Percentiles rank a stretch among this genome's conserved stretches.
phyloP scores from a whole-genome alignment of 2,329 filamentous ascomycete species.

The Trichophyton mentagrophytes region DNA sequence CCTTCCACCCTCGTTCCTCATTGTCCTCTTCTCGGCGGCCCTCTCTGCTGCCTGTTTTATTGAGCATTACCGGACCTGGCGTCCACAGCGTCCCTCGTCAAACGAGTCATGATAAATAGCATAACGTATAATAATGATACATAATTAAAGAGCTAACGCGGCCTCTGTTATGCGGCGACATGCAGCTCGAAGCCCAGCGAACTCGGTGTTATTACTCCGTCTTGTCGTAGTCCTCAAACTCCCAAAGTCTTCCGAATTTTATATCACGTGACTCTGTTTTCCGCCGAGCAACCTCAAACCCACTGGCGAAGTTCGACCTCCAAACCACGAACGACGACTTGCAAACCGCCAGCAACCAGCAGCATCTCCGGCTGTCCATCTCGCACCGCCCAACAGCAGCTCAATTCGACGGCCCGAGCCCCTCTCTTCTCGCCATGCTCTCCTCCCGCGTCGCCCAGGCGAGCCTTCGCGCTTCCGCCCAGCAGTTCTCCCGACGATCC shows the following conservation, averaged over 20 bases:
- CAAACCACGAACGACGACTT: slow-evolving; percentile 1
- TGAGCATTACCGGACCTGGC: neutral
- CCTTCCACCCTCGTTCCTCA: neutral
- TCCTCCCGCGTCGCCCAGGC: slow-evolving; percentile 44
- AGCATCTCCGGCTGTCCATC: slow-evolving; percentile 4
- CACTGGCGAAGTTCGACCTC: neutral
- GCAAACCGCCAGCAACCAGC: neutral
- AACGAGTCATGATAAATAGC: neutral
- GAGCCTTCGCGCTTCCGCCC: slow-evolving; percentile 43
- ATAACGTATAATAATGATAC: slow-evolving; percentile 2
- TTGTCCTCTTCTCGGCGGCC: neutral
- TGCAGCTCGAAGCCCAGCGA: neutral
- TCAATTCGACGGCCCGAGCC: neutral
- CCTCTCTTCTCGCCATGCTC: slow-evolving; percentile 35
- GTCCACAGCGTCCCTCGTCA: neutral
- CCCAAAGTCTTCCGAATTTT: neutral
- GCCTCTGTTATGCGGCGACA: neutral
- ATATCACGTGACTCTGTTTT: neutral
- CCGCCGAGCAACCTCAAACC: neutral
- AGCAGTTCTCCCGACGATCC: slow-evolving; percentile 30
- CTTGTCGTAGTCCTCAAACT: neutral
- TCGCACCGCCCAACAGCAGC: neutral
- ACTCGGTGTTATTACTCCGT: too few relatives aligned
- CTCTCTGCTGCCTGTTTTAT: neutral
- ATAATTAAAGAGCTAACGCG: neutral